phyloP scores from a whole-genome alignment of 2,329 filamentous ascomycete genomes.

The Colletotrichum siamense region DNA sequence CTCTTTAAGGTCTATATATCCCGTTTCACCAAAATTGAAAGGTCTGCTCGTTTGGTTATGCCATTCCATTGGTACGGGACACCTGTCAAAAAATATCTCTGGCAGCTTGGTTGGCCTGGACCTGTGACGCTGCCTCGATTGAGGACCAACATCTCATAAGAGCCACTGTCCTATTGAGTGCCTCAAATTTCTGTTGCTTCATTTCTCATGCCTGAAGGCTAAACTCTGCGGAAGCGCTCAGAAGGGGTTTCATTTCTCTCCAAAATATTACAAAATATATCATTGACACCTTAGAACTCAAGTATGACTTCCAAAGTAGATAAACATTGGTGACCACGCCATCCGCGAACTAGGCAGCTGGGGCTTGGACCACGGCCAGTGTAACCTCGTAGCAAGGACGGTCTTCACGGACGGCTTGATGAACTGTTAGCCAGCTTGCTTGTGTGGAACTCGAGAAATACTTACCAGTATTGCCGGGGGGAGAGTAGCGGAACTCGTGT shows the following conservation, averaged over 20 bases:
- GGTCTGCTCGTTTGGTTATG: background rate
- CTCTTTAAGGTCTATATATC: background rate
- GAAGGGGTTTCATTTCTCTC: too few species aligned
- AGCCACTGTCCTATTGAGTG: background rate
- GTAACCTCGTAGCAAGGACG: conserved; percentile 5
- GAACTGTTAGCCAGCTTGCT: background rate
- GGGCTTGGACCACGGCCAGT: background rate
- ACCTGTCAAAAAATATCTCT: too few species aligned
- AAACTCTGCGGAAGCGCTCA: background rate
- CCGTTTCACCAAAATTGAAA: background rate
- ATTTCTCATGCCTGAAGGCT: background rate
- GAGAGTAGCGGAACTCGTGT: conserved; percentile 49
- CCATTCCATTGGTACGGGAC: too few species aligned
- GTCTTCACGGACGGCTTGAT: background rate
- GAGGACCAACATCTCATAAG: too few species aligned
- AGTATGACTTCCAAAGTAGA: background rate
- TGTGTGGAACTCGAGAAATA: background rate
- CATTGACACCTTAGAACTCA: background rate
- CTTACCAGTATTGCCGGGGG: conserved; percentile 41
- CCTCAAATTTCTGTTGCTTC: background rate
- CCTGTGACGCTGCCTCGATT: too few species aligned
- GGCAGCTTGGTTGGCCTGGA: too few species aligned
- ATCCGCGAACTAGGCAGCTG: background rate
- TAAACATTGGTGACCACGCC: background rate
- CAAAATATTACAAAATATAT: background rate